These are phyloP conservation scores for Clitopilus passeckerianus DNA, from an alignment of 768 basidiomycete genomes.

Conservation along the genomic window DNA sequence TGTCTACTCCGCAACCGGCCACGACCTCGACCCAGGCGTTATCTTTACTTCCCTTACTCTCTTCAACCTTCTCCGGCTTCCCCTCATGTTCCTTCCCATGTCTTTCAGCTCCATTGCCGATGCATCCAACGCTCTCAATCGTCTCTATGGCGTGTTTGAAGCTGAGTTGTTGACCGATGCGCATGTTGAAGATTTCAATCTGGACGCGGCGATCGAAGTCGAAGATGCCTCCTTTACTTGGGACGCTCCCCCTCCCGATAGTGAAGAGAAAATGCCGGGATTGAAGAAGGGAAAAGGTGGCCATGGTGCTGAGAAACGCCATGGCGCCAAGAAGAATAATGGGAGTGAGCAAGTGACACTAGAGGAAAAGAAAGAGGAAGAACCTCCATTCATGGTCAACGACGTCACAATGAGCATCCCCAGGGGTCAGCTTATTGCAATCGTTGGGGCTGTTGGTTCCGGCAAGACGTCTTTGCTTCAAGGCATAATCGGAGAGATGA, in stretches of 20 bases:
- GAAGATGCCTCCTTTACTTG: slow-evolving; percentile 76
- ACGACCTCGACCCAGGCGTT: slow-evolving; percentile 59
- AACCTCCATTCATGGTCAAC: slow-evolving; percentile 55
- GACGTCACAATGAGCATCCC: slow-evolving; percentile 67
- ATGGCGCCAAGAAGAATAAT: slow-evolving; percentile 16
- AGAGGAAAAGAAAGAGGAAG: slow-evolving; percentile 29
- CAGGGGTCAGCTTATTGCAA: slow-evolving; percentile 72
- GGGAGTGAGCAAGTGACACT: slow-evolving; percentile 14
- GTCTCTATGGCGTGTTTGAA: slow-evolving; percentile 77
- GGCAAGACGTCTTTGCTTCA: slow-evolving; percentile 71
- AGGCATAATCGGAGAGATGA: slow-evolving; percentile 82
- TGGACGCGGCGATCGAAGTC: slow-evolving; percentile 65
- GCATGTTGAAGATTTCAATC: slow-evolving; percentile 43
- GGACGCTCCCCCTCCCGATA: slow-evolving; percentile 69
- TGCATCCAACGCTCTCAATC: slow-evolving; percentile 72
- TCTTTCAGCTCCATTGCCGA: slow-evolving; percentile 80
- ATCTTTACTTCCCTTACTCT: slow-evolving; percentile 84
- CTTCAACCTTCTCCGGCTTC: slow-evolving; percentile 79
- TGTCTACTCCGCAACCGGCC: slow-evolving; percentile 71
- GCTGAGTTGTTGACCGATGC: slow-evolving; percentile 71
- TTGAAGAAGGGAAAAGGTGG: slow-evolving; percentile 25
- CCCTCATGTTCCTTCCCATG: slow-evolving; percentile 70
- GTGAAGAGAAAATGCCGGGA: slow-evolving; percentile 18
- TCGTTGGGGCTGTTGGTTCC: slow-evolving; percentile 79
- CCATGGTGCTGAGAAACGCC: slow-evolving; percentile 10